Conservation (phyloP, 495 filamentous ascomycete genomes). For the Hyaloscypha finlandica region DNA sequence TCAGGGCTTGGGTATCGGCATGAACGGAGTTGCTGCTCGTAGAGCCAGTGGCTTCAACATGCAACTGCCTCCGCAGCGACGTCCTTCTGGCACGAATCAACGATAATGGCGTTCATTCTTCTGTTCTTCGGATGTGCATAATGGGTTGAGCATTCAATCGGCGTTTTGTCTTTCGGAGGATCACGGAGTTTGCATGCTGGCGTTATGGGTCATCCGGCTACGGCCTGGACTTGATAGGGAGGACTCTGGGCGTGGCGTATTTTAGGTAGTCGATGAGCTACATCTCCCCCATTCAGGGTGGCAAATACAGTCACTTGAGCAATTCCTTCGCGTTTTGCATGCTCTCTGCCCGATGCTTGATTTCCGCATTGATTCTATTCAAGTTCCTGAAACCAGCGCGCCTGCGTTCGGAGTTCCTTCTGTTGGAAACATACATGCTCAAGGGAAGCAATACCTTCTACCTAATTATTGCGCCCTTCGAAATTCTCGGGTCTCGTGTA, state of each 20-base stretch:
- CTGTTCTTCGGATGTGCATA: background rate
- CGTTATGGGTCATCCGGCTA: background rate
- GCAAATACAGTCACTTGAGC: background rate
- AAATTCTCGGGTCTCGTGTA: too few species aligned
- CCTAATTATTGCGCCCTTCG: too few species aligned
- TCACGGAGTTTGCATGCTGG: background rate
- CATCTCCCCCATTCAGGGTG: background rate
- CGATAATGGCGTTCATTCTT: background rate
- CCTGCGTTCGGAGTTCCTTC: too few species aligned
- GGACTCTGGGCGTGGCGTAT: background rate
- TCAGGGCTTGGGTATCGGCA: constrained; percentile 13
- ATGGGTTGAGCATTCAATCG: background rate
- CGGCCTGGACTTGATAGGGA: background rate
- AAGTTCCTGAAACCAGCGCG: too few species aligned
- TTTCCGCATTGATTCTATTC: too few species aligned
- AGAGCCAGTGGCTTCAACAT: constrained; percentile 24
- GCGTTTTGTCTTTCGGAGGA: background rate
- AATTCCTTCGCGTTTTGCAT: too few species aligned
- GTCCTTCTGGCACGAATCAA: background rate
- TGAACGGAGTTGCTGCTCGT: constrained; percentile 18
- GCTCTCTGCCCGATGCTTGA: too few species aligned
- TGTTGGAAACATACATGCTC: too few species aligned
- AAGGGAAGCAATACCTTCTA: too few species aligned
- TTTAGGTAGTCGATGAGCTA: background rate
- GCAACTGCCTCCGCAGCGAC: constrained; percentile 23